Conservation (phyloP, 1,139 yeast species). For the Kurtzmaniella quercitrusa region DNA sequence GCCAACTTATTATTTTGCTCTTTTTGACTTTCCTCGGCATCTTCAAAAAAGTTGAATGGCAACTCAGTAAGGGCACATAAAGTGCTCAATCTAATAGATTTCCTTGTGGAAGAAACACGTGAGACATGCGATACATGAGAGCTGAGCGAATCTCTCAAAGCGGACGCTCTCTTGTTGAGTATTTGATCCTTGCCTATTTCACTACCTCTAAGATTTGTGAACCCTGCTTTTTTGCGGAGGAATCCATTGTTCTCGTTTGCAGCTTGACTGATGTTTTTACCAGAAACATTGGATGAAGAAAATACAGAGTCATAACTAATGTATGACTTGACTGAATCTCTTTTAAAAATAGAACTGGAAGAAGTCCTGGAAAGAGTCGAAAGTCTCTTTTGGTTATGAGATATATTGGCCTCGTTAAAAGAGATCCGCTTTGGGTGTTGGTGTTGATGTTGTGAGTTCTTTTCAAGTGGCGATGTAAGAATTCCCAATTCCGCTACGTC, state of each 20-base stretch:
- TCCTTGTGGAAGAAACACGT: constrained; percentile 21
- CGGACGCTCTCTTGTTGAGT: background rate
- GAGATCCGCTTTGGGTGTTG: constrained; percentile 22
- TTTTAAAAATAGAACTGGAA: constrained; percentile 23
- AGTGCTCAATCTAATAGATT: constrained; percentile 36
- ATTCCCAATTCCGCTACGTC: constrained; percentile 46
- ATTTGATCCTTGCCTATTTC: constrained; percentile 13
- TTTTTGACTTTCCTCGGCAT: constrained; percentile 11
- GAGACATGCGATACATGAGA: constrained; percentile 18
- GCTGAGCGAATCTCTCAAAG: constrained; percentile 20
- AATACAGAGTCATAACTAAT: constrained; percentile 55
- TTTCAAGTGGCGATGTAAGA: constrained; percentile 39
- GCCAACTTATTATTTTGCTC: background rate
- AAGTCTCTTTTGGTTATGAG: constrained; percentile 15
- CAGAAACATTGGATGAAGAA: constrained; percentile 31
- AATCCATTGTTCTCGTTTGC: constrained; percentile 11
- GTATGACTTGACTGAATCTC: constrained; percentile 47
- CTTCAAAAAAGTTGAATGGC: constrained; percentile 29
- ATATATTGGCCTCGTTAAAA: constrained; percentile 18
- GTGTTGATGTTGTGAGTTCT: constrained; percentile 12
- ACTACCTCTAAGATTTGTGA: constrained; percentile 30
- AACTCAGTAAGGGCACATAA: constrained; percentile 40
- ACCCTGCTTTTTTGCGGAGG: constrained; percentile 37
- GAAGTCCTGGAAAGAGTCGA: constrained; percentile 25
- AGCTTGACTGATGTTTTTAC: constrained; percentile 6